Conservation (phyloP, 768 basidiomycete species). For the Guyanaporus albipodus region DNA sequence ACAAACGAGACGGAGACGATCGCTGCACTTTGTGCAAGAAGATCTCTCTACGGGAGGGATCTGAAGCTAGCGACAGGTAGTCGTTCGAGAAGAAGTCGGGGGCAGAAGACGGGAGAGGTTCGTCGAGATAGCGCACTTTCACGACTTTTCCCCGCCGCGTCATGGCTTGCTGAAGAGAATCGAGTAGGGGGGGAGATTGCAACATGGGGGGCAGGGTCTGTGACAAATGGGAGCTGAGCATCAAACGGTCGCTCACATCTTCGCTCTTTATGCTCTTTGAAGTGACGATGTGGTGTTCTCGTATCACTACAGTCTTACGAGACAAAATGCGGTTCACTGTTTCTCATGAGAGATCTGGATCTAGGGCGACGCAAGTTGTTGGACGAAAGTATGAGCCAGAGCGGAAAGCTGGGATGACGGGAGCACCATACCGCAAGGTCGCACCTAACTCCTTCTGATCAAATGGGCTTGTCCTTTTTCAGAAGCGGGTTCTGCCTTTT, state of each 20-base stretch:
- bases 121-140: conserved; percentile 4
- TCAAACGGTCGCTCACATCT: not conserved
- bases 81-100: conserved; percentile 47
- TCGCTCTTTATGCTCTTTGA: not conserved
- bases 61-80: conserved; percentile 44
- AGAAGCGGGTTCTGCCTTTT: too few species aligned
- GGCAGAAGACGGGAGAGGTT: conserved; percentile 16
- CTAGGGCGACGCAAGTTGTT: too few species aligned
- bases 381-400: too few species aligned
- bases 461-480: too few species aligned
- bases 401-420: too few species aligned
- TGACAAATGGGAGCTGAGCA: not conserved
- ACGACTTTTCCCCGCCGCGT: conserved; percentile 1
- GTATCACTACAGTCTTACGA: too few species aligned
- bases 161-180: conserved; percentile 12
- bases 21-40: conserved; percentile 30
- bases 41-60: conserved; percentile 27
- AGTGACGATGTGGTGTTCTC: too few species aligned
- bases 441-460: too few species aligned
- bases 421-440: too few species aligned
- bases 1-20: conserved; percentile 18
- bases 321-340: too few species aligned
- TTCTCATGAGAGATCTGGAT: too few species aligned
- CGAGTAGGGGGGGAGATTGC: conserved; percentile 2
- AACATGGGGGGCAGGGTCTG: conserved; percentile 5